Base-by-base conservation (phyloP, 176 grass and related monocot species). In the Typha latifolia region DNA sequence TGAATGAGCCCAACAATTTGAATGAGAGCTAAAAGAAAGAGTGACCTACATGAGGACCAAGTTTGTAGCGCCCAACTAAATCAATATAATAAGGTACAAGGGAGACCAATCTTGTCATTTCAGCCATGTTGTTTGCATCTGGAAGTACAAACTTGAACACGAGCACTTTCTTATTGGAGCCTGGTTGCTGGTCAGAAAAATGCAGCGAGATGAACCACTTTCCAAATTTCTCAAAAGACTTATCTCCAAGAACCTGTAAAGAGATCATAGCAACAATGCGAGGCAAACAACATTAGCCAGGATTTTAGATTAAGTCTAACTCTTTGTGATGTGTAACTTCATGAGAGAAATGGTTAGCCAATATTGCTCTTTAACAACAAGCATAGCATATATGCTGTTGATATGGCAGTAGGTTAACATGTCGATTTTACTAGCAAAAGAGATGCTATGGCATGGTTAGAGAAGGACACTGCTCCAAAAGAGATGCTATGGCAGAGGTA, bases 11-110 rank as follows among this genome's bases (percentile, higher is more conserved):
- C 37, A 43, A 43, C 6, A 43, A 43, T 43, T 9, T 43, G 71
- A 23, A 75, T 68, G 12, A 82, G 9, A 49, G 4, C 18, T 14
- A 57, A 72, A 21, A 63, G 12, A 77, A 62, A 70, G 68, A 22
- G 12, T 53, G 53, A 65, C 83, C 71, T 26, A 99, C 94, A 73
- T 93, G 86, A 47, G 73, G 74, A 53, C 86, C 90, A 53, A 99
- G 79, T 76, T 93, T 99, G 74, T 99, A 99, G 12, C 89, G 94
- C 18, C 94, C 94, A 64, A 93, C 64, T 73, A 99, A 49, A 78
- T 99, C 94, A 56, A 99, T 99, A 73, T 93, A 99, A 66, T 93
- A 99, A 31, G 94, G 94, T 64, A 99, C 77, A 48, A 99, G 89
- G 63, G 83, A 79, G 69, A 99, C 89, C 72, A 93, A 79, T 85